These are phyloP conservation scores for Alternaria rosae DNA, from an alignment of 2,329 filamentous ascomycete genomes.

Conservation along the genomic window DNA sequence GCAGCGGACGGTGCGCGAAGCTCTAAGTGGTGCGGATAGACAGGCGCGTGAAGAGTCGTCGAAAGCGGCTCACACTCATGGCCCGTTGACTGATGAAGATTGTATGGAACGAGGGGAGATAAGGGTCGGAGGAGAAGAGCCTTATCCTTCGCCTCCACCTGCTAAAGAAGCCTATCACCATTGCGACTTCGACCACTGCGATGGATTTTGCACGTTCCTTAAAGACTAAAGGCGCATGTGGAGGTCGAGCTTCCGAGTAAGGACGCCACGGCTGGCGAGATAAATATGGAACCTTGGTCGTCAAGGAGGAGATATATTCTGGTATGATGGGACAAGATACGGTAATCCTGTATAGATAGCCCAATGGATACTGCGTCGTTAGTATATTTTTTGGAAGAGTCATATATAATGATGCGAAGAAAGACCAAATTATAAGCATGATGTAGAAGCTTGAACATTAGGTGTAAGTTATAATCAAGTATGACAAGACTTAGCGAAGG, in stretches of 20 bases:
- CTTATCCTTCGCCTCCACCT: neutral
- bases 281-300: neutral
- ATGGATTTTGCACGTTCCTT: neutral
- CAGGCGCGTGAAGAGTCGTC: neutral
- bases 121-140: neutral
- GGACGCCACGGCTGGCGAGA: neutral
- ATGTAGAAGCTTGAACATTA: neutral
- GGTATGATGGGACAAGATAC: neutral
- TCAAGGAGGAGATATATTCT: neutral
- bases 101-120: too few relatives aligned
- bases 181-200: neutral
- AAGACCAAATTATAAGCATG: neutral
- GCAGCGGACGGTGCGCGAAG: too few relatives aligned
- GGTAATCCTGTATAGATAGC: neutral
- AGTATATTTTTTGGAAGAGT: too few relatives aligned
- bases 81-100: too few relatives aligned
- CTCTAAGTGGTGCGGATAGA: too few relatives aligned
- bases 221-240: neutral
- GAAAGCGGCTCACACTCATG: too few relatives aligned
- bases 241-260: neutral
- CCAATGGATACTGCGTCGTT: neutral
- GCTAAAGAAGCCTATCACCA: neutral
- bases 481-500: slow-evolving; percentile 15
- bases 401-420: too few relatives aligned
- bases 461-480: neutral